Conservation (phyloP, 306 rosid species). For the Vigna unguiculata region DNA sequence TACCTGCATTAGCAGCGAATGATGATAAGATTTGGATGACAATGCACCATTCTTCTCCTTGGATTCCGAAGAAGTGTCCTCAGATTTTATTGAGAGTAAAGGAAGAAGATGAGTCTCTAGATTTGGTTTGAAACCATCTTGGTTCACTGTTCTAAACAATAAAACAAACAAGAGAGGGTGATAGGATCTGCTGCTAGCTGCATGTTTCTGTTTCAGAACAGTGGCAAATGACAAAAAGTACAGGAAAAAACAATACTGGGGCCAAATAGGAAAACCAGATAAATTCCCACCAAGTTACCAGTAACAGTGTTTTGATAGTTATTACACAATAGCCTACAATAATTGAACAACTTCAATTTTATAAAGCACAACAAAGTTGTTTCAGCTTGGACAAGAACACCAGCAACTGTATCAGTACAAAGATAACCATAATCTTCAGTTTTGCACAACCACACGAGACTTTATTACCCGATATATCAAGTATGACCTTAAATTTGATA, state of each 20-base stretch:
- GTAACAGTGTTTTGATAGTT: constrained; percentile 9
- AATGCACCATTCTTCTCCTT: constrained; percentile 59
- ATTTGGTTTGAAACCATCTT: constrained; percentile 97
- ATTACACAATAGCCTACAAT: background rate
- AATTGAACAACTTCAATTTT: background rate
- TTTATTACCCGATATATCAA: too few relatives aligned
- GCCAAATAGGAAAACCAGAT: background rate
- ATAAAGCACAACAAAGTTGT: constrained; percentile 10
- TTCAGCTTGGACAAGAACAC: too few relatives aligned
- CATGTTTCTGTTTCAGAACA: constrained; percentile 31
- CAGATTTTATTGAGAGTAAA: constrained; percentile 73
- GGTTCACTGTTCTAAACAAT: constrained; percentile 86
- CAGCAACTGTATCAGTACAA: too few relatives aligned
- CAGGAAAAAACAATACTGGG: background rate
- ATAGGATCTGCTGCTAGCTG: constrained; percentile 33
- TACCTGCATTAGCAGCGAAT: constrained; percentile 83
- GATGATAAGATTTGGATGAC: constrained; percentile 71
- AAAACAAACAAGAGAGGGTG: constrained; percentile 41
- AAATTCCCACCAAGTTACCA: background rate
- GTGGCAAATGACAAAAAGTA: background rate
- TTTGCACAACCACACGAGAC: too few relatives aligned
- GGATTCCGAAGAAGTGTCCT: constrained; percentile 65
- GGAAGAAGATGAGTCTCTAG: constrained; percentile 92
- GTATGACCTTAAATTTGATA: too few relatives aligned
- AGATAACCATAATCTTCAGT: too few relatives aligned